phyloP scores from a whole-genome alignment of 2,329 filamentous ascomycete species.

The Fusarium drepaniforme region DNA sequence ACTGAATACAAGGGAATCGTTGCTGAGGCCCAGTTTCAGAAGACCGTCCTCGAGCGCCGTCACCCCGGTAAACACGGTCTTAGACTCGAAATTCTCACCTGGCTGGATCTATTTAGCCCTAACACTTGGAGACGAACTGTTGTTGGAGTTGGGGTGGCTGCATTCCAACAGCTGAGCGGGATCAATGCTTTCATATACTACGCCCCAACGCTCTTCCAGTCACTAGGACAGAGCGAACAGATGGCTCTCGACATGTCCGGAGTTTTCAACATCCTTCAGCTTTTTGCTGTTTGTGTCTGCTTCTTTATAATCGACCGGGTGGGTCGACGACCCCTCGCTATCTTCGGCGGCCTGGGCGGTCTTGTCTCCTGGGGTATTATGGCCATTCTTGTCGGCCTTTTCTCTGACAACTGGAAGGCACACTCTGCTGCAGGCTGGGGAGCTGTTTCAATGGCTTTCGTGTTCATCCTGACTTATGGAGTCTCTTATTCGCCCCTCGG shows the following conservation, averaged over 20 bases:
- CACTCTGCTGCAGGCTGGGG: slow-evolving; percentile 66
- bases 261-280: slow-evolving; percentile 56
- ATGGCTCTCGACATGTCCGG: slow-evolving; percentile 56
- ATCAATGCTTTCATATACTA: slow-evolving; percentile 60
- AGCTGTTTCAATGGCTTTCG: slow-evolving; percentile 69
- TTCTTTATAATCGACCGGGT: slow-evolving; percentile 28
- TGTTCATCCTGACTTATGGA: slow-evolving; percentile 58
- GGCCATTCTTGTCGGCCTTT: slow-evolving; percentile 60
- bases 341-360: slow-evolving; percentile 52
- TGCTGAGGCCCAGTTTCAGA: slow-evolving; percentile 65
- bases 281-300: slow-evolving; percentile 54
- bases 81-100: slow-evolving; percentile 55
- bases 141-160: slow-evolving; percentile 44
- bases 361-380: slow-evolving; percentile 60
- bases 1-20: slow-evolving; percentile 72
- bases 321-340: slow-evolving; percentile 49
- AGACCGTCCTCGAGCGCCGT: slow-evolving; percentile 48
- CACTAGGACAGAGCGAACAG: slow-evolving; percentile 50
- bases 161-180: no score
- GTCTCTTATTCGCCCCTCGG: slow-evolving; percentile 54
- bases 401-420: slow-evolving; percentile 26
- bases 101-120: slow-evolving; percentile 61
- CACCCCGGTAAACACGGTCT: slow-evolving; percentile 11
- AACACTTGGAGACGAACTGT: slow-evolving; percentile 67
- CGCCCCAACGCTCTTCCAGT: slow-evolving; percentile 56